Evolutionary conservation across 352 stramenopile genomes (phyloP), one percentile per base, ranked within the genome.

Genomic region (Globisporangium cylindrosporum): DNA sequence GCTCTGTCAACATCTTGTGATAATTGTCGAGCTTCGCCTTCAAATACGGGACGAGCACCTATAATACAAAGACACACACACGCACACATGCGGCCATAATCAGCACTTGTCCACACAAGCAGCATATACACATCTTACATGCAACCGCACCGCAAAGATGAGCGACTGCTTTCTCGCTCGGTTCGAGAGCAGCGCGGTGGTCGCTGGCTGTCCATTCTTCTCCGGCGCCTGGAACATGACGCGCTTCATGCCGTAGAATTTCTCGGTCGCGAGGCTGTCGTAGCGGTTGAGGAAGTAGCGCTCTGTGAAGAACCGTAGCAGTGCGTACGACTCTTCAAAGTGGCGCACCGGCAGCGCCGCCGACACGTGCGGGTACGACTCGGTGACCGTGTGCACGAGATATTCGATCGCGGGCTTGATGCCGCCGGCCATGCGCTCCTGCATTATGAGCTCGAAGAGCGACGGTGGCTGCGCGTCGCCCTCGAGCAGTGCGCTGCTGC

Each of bases 401-500:
- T 96, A 96, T 70, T 92, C 81, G 24, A 86, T 72, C 27, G 88
- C 88, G 4, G 88, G 82, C 59, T 92, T 91, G 66, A 96, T 84
- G 57, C 85, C 80, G 38, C 67, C 48, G n/a, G 75, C 77, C 85
- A 96, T 92, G 60, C 84, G 83, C 70, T 94, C 82, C 74, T 96
- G 88, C 88, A 96, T 96, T 49, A 94, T 74, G 65, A 96, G 72
- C 72, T 96, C 88, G 58, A 93, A 96, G 24, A 94, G 82, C 69
- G 88, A 96, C 41, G 88, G 88, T 9, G 74, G 18, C 15, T 67
- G 51, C 14, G 59, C 54, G 32, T 70, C 58, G 32, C 36, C 48
- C 15, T 62, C 58, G 4, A 66, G 51, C 49, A 58, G 61, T 9
- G 58, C 53, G n/a, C 46, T 57, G 14, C 36, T 67, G 10, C 29